Percentiles rank a stretch among this genome's conserved stretches.
Conservation (phyloP, 257 asterid genomes). For the Solanum megistacrolobum region DNA sequence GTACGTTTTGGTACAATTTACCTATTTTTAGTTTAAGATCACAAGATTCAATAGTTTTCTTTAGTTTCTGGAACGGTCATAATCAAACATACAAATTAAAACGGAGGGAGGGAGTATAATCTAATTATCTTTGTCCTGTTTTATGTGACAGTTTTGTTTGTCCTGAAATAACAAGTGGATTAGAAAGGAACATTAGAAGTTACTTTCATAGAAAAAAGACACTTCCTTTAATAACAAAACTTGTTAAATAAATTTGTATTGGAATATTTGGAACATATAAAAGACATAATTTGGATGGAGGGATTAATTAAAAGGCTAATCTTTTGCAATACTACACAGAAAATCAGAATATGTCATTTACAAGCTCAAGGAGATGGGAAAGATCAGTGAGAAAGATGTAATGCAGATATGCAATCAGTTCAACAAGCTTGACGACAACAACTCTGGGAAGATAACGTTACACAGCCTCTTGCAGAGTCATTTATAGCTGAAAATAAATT, state of each 20-base stretch:
- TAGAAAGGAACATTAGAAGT: neutral
- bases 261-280: neutral
- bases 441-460: conserved; percentile 72
- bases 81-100: neutral
- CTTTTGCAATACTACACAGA: conserved; percentile 23
- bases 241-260: neutral
- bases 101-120: neutral
- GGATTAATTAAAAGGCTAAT: neutral
- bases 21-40: neutral
- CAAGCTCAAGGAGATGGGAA: conserved; percentile 88
- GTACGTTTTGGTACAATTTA: too few relatives aligned
- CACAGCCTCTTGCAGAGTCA: conserved; percentile 54
- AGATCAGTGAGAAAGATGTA: conserved; percentile 62
- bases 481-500: neutral
- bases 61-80: neutral
- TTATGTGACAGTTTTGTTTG: neutral
- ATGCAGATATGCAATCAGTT: conserved; percentile 46
- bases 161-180: neutral
- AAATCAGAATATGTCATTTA: conserved; percentile 71
- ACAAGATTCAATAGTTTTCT: neutral
- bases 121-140: neutral
- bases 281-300: neutral
- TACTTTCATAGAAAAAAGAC: neutral
- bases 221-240: neutral
- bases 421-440: conserved; percentile 53